phyloP scores from a whole-genome alignment of 352 stramenopile species.

The Pythium chondricola region DNA sequence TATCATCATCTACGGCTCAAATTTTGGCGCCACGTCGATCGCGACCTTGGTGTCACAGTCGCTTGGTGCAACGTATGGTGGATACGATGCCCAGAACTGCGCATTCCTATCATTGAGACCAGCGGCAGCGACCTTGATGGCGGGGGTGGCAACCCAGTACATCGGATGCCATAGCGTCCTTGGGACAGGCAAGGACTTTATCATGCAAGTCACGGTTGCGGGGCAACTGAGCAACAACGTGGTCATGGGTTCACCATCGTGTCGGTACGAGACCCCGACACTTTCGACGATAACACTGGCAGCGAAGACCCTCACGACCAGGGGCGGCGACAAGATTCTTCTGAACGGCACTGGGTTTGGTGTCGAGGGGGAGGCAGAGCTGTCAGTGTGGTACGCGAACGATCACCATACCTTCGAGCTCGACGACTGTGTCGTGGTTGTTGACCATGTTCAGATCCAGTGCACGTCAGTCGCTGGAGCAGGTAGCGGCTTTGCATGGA shows the following conservation, averaged over 20 bases:
- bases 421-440: constrained; percentile 31
- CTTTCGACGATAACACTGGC: constrained; percentile 12
- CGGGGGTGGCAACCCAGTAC: constrained; percentile 13
- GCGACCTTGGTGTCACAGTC: constrained; percentile 3
- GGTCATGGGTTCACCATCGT: constrained; percentile 10
- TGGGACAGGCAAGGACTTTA: constrained; percentile 31
- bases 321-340: constrained; percentile 23
- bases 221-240: constrained; percentile 26
- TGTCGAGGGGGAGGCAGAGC: constrained; percentile 20
- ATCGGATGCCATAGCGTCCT: constrained; percentile 32
- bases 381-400: constrained; percentile 38
- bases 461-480: constrained; percentile 31
- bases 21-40: constrained; percentile 27
- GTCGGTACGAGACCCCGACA: constrained; percentile 29
- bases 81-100: constrained; percentile 26
- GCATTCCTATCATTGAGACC: not conserved
- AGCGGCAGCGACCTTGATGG: not conserved
- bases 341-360: constrained; percentile 46
- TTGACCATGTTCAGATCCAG: constrained; percentile 33
- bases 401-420: constrained; percentile 28
- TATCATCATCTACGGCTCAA: constrained; percentile 35
- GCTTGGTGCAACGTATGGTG: constrained; percentile 28
- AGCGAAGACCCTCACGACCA: constrained; percentile 22
- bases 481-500: constrained; percentile 31
- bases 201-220: constrained; percentile 27